Evolutionary conservation across 176 grass and related monocot species (phyloP).

Genomic region (Neostapfia colusana): DNA sequence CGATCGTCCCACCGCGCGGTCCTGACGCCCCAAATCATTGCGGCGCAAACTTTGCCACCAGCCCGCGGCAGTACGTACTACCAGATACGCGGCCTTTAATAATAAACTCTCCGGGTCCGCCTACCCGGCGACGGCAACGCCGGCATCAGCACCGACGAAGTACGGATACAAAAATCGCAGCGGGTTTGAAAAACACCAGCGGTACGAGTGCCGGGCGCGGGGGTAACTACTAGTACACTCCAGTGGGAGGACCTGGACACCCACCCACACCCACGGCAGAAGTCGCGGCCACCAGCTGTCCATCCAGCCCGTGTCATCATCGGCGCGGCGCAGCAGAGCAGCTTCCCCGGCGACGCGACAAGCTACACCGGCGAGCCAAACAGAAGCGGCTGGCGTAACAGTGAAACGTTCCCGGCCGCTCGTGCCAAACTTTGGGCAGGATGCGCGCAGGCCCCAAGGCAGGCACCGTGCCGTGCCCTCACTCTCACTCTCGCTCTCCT

Average conservation of each 20-base stretch:
- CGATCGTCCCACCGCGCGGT: background rate
- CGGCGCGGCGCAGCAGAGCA: no score
- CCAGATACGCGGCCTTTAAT: background rate
- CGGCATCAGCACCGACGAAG: background rate
- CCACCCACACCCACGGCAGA: background rate
- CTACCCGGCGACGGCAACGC: background rate
- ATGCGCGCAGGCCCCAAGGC: constrained; percentile 1
- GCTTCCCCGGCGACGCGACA: constrained; percentile 5
- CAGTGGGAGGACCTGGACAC: background rate
- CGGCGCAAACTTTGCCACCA: background rate
- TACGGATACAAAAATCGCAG: no score
- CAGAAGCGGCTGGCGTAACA: background rate
- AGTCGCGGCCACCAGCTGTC: background rate
- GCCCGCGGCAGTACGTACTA: background rate
- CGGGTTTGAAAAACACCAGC: background rate
- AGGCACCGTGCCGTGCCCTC: background rate
- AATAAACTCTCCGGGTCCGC: background rate
- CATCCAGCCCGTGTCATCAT: background rate
- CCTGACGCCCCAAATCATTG: background rate
- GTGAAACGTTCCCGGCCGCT: constrained; percentile 1
- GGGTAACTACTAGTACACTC: background rate
- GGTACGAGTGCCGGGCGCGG: background rate
- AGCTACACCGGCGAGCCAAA: background rate
- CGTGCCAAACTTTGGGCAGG: background rate
- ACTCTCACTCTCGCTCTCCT: background rate